Evolutionary conservation across 75 land plant species (phyloP).

Genomic region (Isoetes taiwanensis): DNA sequence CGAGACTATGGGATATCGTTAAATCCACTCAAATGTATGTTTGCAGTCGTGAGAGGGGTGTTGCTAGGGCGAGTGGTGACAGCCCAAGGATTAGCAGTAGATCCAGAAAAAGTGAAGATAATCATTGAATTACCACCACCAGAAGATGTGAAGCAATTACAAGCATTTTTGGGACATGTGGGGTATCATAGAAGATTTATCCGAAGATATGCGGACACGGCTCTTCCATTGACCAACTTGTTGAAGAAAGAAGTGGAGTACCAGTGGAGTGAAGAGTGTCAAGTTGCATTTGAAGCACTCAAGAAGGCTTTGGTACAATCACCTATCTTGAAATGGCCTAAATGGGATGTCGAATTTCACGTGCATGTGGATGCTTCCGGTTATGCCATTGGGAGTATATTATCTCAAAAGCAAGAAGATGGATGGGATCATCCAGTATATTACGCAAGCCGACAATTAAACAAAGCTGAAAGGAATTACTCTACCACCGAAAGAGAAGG

Average conservation of each 20-base stretch:
- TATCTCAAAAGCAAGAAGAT: too few relatives aligned
- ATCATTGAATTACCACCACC: too few relatives aligned
- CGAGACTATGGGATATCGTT: too few relatives aligned
- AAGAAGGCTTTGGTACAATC: not conserved
- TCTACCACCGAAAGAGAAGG: not conserved
- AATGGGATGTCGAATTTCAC: not conserved
- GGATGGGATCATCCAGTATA: not conserved
- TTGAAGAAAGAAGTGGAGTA: not conserved
- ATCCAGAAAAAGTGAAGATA: too few relatives aligned
- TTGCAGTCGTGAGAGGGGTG: too few relatives aligned
- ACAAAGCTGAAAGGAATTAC: not conserved
- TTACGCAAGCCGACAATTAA: not conserved
- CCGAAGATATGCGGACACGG: not conserved
- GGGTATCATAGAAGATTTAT: not conserved
- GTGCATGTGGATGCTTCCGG: too few relatives aligned
- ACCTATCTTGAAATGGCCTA: not conserved
- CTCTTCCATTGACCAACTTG: not conserved
- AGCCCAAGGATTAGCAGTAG: too few relatives aligned
- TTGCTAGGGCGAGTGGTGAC: too few relatives aligned
- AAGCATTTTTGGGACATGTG: slow-evolving; percentile 2
- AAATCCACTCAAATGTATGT: too few relatives aligned
- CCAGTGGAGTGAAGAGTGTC: not conserved
- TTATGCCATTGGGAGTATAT: too few relatives aligned
- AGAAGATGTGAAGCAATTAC: slow-evolving; percentile 5
- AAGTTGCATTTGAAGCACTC: not conserved